Evolutionary conservation across 495 filamentous ascomycete species (phyloP).

Genomic region (Aspergillus ostianus): DNA sequence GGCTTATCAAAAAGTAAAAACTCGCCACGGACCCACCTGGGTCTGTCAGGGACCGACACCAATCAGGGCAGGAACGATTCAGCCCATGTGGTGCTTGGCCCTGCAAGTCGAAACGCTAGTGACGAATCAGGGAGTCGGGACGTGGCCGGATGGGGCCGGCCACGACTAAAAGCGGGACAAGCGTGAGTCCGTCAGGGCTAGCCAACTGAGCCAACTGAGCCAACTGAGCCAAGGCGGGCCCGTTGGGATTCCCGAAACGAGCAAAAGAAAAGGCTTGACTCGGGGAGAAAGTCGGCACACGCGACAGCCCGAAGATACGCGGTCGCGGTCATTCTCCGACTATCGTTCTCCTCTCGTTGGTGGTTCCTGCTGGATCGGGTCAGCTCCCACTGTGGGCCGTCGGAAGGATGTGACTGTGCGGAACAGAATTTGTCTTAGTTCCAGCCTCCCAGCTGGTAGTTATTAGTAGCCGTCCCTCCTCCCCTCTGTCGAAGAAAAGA

Average conservation of each 20-base stretch:
- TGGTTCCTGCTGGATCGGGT: conserved; percentile 8
- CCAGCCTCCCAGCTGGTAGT: conserved; percentile 16
- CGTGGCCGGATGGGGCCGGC: no score
- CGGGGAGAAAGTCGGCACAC: conserved; percentile 4
- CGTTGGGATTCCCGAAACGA: conserved; percentile 13
- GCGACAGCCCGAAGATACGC: conserved; percentile 10
- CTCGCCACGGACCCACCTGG: conserved; percentile 10
- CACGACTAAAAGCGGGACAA: background rate
- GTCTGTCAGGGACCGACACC: conserved; percentile 7
- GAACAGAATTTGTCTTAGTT: conserved; percentile 14
- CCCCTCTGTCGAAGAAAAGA: conserved; percentile 15
- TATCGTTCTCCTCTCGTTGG: conserved; percentile 6
- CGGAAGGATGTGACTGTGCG: background rate
- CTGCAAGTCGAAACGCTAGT: background rate
- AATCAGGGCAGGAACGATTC: conserved; percentile 1
- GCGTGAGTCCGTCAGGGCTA: conserved; percentile 7
- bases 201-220: no score
- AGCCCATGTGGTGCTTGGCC: conserved; percentile 12
- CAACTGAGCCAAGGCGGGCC: background rate
- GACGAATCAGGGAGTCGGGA: background rate
- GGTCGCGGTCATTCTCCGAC: conserved; percentile 7
- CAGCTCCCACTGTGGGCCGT: conserved; percentile 11
- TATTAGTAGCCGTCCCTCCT: conserved; percentile 15
- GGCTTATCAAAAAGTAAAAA: background rate
- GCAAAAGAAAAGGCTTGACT: conserved; percentile 2